Percentiles rank a stretch among this genome's conserved stretches.
phyloP scores from a whole-genome alignment of 2,329 filamentous ascomycete genomes.

The Zasmidium angulare region DNA sequence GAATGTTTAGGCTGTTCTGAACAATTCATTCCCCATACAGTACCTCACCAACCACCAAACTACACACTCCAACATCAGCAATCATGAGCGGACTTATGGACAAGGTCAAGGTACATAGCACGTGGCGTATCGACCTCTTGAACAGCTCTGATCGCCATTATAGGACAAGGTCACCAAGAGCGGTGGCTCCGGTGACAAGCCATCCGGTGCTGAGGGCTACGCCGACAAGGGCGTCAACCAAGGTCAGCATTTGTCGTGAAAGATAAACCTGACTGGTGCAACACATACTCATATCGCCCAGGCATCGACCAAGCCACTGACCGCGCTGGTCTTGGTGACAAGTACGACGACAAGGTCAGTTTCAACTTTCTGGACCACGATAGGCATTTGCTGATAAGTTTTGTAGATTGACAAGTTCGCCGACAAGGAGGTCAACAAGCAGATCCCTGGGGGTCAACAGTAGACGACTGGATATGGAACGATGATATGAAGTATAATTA shows the following conservation, averaged over 20 bases:
- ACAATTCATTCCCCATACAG: too few species aligned
- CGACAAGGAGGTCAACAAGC: conserved; percentile 26
- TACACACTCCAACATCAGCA: background rate
- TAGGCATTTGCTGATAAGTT: too few species aligned
- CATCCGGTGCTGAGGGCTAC: conserved; percentile 17
- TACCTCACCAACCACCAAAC: background rate
- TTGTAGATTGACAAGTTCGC: conserved; percentile 23
- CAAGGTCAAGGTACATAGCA: conserved; percentile 19
- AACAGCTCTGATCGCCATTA: background rate
- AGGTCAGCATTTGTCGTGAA: conserved; percentile 7
- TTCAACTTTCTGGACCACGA: too few species aligned
- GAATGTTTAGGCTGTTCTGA: too few species aligned
- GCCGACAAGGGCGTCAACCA: conserved; percentile 18
- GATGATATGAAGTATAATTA: background rate
- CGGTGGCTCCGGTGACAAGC: conserved; percentile 7
- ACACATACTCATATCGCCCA: background rate
- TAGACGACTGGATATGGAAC: background rate
- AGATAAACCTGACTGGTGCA: too few species aligned
- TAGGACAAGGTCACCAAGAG: conserved; percentile 18
- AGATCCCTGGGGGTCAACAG: conserved; percentile 18
- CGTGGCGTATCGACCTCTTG: background rate
- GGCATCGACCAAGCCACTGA: conserved; percentile 24
- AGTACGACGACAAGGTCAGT: conserved; percentile 26
- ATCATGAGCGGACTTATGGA: conserved; percentile 27
- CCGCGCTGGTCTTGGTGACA: conserved; percentile 22